Percentiles rank a stretch among this genome's conserved stretches.
Conservation (phyloP, 306 rosid genomes). For the Acacia melanoxylon region DNA sequence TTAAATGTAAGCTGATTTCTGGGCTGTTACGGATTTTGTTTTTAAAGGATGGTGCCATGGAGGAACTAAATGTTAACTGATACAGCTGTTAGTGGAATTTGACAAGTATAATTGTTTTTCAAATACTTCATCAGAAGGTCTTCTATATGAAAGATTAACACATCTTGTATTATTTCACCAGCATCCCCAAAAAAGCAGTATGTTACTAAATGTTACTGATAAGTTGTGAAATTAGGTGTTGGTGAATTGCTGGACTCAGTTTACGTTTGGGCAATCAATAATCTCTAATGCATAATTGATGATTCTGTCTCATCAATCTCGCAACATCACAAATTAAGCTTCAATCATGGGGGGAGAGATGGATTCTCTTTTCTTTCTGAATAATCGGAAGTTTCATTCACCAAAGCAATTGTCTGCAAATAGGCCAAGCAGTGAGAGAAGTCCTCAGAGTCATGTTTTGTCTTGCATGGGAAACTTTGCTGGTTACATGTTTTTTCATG, state of each 20-base stretch:
- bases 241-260: background rate
- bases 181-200: slow-evolving; percentile 20
- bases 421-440: slow-evolving; percentile 21
- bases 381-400: slow-evolving; percentile 19
- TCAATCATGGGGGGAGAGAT: slow-evolving; percentile 12
- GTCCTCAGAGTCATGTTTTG: slow-evolving; percentile 24
- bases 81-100: background rate
- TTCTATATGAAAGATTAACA: background rate
- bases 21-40: background rate
- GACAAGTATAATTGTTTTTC: background rate
- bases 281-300: slow-evolving; percentile 29
- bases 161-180: background rate
- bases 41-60: background rate
- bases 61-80: background rate
- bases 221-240: slow-evolving; percentile 7
- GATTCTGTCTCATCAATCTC: slow-evolving; percentile 23
- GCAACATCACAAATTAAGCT: slow-evolving; percentile 14
- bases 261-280: slow-evolving; percentile 2
- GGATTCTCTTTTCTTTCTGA: slow-evolving; percentile 24
- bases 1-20: background rate
- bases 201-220: background rate
- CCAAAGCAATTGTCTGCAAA: slow-evolving; percentile 32
- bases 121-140: background rate
- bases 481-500: slow-evolving; percentile 20
- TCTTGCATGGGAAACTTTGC: slow-evolving; percentile 36